phyloP scores from a whole-genome alignment of 2,329 filamentous ascomycete species.

The Lojkania enalia region DNA sequence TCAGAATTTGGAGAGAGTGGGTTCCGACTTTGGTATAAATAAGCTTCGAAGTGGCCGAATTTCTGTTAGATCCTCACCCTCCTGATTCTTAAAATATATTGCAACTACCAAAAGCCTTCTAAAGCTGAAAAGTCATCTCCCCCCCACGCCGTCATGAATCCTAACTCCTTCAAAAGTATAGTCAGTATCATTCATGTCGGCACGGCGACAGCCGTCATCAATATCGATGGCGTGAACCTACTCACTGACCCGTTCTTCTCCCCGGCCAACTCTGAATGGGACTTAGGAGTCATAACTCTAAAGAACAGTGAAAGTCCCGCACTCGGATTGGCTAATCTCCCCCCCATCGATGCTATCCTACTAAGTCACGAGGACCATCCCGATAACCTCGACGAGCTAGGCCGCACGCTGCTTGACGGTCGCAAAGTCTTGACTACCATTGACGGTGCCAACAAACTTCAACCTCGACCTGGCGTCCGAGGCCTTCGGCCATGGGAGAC shows the following conservation, averaged over 20 bases:
- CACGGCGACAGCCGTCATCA: slow-evolving; percentile 55
- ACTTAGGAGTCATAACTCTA: slow-evolving; percentile 1
- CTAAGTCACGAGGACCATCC: slow-evolving; percentile 57
- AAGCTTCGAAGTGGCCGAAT: too few species aligned
- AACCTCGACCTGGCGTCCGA: slow-evolving; percentile 48
- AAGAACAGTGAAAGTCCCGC: slow-evolving; percentile 30
- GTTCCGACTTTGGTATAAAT: too few species aligned
- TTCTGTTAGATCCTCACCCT: too few species aligned
- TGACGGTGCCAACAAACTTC: slow-evolving; percentile 51
- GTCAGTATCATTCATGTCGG: slow-evolving; percentile 52
- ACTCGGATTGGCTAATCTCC: slow-evolving; percentile 45
- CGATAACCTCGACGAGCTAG: slow-evolving; percentile 54
- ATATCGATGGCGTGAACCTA: slow-evolving; percentile 28
- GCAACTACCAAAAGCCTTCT: too few species aligned
- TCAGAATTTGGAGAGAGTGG: too few species aligned
- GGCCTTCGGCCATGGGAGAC: slow-evolving; percentile 34
- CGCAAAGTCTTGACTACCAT: slow-evolving; percentile 52
- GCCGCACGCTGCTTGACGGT: slow-evolving; percentile 52
- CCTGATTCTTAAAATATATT: too few species aligned
- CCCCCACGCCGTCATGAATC: too few species aligned
- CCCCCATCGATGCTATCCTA: slow-evolving; percentile 53
- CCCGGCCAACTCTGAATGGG: slow-evolving; percentile 15
- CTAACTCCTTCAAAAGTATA: slow-evolving; percentile 15
- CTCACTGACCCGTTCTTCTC: slow-evolving; percentile 34
- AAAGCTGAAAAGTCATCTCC: too few species aligned